Percentiles rank a stretch among this genome's conserved stretches.
Conservation (phyloP, 106 monocot genomes). For the Dactylorhiza incarnata region DNA sequence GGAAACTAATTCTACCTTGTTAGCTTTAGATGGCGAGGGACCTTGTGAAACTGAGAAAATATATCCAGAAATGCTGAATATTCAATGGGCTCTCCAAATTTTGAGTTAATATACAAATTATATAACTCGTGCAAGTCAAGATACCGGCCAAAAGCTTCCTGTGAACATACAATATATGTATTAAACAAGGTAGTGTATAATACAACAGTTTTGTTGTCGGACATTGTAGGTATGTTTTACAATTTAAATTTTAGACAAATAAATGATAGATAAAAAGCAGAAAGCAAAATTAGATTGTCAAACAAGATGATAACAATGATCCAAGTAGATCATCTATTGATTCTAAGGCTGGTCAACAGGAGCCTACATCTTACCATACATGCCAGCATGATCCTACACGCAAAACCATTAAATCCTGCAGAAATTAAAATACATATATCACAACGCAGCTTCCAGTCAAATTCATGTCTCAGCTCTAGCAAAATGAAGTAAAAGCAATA, state of each 20-base stretch:
- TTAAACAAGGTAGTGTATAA: background rate
- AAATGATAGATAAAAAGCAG: background rate
- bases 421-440: slow-evolving; percentile 66
- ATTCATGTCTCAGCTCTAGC: background rate
- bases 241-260: background rate
- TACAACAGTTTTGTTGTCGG: background rate
- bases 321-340: background rate
- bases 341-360: slow-evolving; percentile 6
- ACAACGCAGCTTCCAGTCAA: slow-evolving; percentile 26
- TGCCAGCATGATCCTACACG: slow-evolving; percentile 50
- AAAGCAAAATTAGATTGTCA: background rate
- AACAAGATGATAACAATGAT: background rate
- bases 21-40: slow-evolving; percentile 52
- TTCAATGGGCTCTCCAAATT: slow-evolving; percentile 76
- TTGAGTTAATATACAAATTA: slow-evolving; percentile 91
- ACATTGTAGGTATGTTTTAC: background rate
- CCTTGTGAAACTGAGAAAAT: slow-evolving; percentile 63
- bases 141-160: slow-evolving; percentile 95
- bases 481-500: slow-evolving; percentile 5
- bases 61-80: slow-evolving; percentile 68
- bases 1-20: slow-evolving; percentile 41
- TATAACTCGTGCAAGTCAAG: slow-evolving; percentile 92
- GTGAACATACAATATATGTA: slow-evolving; percentile 3
- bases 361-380: slow-evolving; percentile 57
- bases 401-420: slow-evolving; percentile 68